Percentiles rank a stretch among this genome's conserved stretches.
Conservation (phyloP, 257 asterid species). For the Solanum raphanifolium region DNA sequence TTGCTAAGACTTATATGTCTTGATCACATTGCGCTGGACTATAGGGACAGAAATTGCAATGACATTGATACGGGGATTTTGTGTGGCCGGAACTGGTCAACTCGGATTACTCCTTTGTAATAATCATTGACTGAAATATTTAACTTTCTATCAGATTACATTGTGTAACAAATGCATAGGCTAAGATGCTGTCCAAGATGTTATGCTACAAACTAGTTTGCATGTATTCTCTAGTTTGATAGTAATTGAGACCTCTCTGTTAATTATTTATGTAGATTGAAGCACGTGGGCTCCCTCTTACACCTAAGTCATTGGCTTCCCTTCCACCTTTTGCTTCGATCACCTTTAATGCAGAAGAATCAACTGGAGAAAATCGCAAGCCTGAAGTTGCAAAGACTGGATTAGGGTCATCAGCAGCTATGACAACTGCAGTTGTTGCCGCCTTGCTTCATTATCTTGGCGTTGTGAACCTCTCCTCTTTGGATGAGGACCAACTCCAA, state of each 20-base stretch:
- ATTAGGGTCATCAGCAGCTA: constrained; percentile 98
- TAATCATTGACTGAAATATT: background rate
- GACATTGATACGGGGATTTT: background rate
- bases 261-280: constrained; percentile 51
- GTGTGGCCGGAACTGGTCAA: background rate
- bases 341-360: constrained; percentile 73
- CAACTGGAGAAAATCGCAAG: constrained; percentile 49
- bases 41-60: background rate
- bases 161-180: background rate
- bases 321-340: constrained; percentile 88
- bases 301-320: constrained; percentile 78
- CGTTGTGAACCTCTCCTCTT: constrained; percentile 61
- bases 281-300: constrained; percentile 73
- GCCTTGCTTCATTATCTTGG: constrained; percentile 82
- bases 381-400: constrained; percentile 99
- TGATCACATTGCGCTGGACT: background rate
- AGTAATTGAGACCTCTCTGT: background rate
- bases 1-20: background rate
- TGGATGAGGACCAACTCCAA: constrained; percentile 14
- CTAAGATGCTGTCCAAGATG: background rate
- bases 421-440: constrained; percentile 98
- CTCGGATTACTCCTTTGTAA: background rate
- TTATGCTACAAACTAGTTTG: background rate
- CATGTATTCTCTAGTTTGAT: background rate
- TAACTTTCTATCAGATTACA: background rate